A percentile compares a stretch with the other conserved stretches of the same genome.
Evolutionary conservation across 441 rosid species (phyloP).

Genomic region (Eutrema salsugineum): DNA sequence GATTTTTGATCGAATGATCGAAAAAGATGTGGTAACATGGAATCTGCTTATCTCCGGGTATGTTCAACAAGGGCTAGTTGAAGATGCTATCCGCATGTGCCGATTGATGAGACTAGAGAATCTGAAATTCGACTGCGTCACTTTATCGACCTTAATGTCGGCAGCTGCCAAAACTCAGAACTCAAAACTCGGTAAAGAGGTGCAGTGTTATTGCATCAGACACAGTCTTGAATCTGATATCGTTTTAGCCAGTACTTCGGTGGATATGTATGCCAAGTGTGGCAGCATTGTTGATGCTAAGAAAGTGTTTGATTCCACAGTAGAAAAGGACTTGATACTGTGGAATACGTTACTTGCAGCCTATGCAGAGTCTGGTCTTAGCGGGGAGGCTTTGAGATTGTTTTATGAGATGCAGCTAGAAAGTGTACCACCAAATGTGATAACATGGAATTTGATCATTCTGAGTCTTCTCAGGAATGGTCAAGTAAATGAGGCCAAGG

Average conservation of each 20-base stretch:
- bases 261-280: conserved; percentile 70
- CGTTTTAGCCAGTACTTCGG: conserved; percentile 48
- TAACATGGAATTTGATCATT: conserved; percentile 70
- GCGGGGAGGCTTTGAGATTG: conserved; percentile 61
- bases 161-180: conserved; percentile 45
- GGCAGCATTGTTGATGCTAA: conserved; percentile 47
- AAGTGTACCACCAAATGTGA: conserved; percentile 53
- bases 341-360: conserved; percentile 71
- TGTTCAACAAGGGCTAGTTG: conserved; percentile 44
- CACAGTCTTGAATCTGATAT: conserved; percentile 51
- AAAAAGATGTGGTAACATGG: conserved; percentile 75
- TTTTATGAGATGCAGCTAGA: conserved; percentile 79
- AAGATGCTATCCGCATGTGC: conserved; percentile 53
- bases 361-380: conserved; percentile 55
- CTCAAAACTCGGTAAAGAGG: conserved; percentile 54
- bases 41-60: conserved; percentile 68
- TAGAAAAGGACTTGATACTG: conserved; percentile 43
- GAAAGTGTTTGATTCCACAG: conserved; percentile 44
- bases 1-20: conserved; percentile 45
- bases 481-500: conserved; percentile 52
- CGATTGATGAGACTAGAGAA: conserved; percentile 47
- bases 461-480: conserved; percentile 52
- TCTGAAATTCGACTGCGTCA: conserved; percentile 68
- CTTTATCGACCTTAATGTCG: conserved; percentile 57
- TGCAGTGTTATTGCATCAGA: conserved; percentile 66